Conservation (phyloP, 2,329 filamentous ascomycete genomes). For the Fusarium sulawesiense region DNA sequence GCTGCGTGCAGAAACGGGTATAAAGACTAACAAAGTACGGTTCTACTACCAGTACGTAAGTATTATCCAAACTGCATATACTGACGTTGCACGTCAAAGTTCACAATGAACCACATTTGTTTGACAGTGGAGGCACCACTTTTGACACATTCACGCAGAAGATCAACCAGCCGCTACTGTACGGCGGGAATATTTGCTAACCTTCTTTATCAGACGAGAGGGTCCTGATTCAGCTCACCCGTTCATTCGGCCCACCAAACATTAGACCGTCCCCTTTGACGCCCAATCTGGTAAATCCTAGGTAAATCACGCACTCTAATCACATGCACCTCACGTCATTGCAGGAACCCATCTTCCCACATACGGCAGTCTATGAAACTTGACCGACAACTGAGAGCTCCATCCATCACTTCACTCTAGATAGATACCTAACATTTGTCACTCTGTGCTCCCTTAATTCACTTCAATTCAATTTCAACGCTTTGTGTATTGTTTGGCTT, state of each 20-base stretch:
- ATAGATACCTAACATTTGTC: neutral
- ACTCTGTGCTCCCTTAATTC: constrained; percentile 2
- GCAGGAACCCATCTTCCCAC: constrained; percentile 13
- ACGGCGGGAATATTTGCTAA: constrained; percentile 13
- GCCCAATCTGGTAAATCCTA: constrained; percentile 23
- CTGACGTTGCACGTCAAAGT: neutral
- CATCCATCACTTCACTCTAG: neutral
- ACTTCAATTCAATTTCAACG: constrained; percentile 29
- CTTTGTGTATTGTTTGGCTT: constrained; percentile 43
- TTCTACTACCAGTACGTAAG: neutral
- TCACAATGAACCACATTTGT: neutral
- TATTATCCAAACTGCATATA: neutral
- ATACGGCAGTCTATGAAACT: neutral
- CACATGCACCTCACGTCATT: constrained; percentile 41
- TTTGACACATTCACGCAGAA: neutral
- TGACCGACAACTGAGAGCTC: neutral
- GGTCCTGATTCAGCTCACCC: constrained; percentile 30
- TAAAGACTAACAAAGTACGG: neutral
- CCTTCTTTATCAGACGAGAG: constrained; percentile 23
- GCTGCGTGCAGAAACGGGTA: constrained; percentile 9
- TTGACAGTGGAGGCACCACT: neutral
- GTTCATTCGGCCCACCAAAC: constrained; percentile 23
- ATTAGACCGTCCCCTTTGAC: constrained; percentile 8
- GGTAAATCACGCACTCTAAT: constrained; percentile 37
- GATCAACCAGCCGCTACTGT: constrained; percentile 17